Conservation (phyloP, 1,284 basidiomycete genomes). For the Sanghuangporus baumii region DNA sequence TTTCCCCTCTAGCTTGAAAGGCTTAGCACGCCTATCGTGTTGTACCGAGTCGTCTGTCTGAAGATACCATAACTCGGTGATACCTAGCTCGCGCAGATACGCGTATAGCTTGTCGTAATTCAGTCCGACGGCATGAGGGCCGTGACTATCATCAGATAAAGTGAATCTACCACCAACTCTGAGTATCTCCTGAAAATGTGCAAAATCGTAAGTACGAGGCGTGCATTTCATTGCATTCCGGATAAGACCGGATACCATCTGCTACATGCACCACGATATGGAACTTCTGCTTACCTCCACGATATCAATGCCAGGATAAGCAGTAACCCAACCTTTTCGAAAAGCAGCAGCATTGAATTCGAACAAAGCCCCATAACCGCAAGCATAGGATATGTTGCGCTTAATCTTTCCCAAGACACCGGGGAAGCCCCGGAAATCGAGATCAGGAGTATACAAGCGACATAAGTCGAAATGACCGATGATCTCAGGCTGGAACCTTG, state of each 20-base stretch:
- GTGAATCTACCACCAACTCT: conserved; percentile 67
- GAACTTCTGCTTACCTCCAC: conserved; percentile 48
- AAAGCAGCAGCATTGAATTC: conserved; percentile 93
- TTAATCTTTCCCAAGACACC: conserved; percentile 60
- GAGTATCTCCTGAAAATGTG: conserved; percentile 55
- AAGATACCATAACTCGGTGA: conserved; percentile 71
- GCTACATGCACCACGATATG: neutral
- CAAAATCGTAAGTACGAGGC: conserved; percentile 6
- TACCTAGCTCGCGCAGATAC: conserved; percentile 61
- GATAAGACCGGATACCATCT: neutral
- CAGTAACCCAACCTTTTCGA: conserved; percentile 82
- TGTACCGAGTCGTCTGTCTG: neutral
- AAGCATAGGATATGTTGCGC: conserved; percentile 73
- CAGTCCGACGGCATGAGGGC: conserved; percentile 80
- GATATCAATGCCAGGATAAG: conserved; percentile 82
- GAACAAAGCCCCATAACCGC: conserved; percentile 86
- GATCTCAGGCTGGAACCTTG: conserved; percentile 77
- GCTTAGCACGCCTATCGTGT: conserved; percentile 35
- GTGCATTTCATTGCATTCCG: neutral
- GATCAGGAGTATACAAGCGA: conserved; percentile 66
- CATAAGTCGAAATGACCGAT: conserved; percentile 94
- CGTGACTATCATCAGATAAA: conserved; percentile 95
- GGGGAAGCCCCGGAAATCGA: conserved; percentile 50
- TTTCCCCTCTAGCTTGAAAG: conserved; percentile 40
- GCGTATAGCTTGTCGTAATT: conserved; percentile 69